A percentile compares a stretch with the other conserved stretches of the same genome.
These are phyloP conservation scores for Artemisia argyi DNA, from an alignment of 129 eudicot species.

Conservation along the genomic window DNA sequence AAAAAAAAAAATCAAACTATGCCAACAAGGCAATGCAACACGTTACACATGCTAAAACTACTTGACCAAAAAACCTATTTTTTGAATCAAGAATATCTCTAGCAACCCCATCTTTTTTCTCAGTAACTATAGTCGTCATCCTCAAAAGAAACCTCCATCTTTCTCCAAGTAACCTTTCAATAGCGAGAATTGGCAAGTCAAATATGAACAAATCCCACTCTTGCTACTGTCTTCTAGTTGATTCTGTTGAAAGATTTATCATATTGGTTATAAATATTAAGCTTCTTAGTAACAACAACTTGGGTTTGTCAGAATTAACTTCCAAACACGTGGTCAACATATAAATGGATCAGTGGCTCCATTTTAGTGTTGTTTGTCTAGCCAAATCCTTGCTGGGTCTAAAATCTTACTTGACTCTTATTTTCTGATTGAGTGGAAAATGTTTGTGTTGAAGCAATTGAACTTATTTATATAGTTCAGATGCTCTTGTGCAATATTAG, in stretches of 20 bases:
- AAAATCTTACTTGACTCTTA: not conserved
- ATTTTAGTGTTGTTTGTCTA: not conserved
- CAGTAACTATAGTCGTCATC: not conserved
- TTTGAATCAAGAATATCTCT: not conserved
- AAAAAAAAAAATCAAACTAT: too few relatives aligned
- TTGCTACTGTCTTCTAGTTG: not conserved
- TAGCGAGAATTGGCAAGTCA: not conserved
- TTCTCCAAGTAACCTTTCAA: not conserved
- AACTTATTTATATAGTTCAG: slow-evolving; percentile 3
- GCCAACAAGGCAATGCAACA: not conserved
- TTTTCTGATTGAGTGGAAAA: not conserved
- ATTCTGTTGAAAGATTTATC: not conserved
- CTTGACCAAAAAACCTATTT: not conserved
- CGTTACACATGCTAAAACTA: not conserved
- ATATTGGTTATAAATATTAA: not conserved
- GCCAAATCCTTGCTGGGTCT: slow-evolving; percentile 1
- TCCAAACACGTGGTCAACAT: too few relatives aligned
- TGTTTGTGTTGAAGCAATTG: not conserved
- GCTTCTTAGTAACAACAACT: not conserved
- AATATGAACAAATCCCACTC: not conserved
- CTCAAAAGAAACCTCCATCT: not conserved
- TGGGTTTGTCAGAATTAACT: slow-evolving; percentile 7
- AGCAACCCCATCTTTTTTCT: not conserved
- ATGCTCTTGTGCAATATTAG: slow-evolving; percentile 16
- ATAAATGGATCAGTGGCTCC: not conserved